These are phyloP conservation scores for Xylariales sp. DNA, from an alignment of 2,329 filamentous ascomycete species.

Conservation along the genomic window DNA sequence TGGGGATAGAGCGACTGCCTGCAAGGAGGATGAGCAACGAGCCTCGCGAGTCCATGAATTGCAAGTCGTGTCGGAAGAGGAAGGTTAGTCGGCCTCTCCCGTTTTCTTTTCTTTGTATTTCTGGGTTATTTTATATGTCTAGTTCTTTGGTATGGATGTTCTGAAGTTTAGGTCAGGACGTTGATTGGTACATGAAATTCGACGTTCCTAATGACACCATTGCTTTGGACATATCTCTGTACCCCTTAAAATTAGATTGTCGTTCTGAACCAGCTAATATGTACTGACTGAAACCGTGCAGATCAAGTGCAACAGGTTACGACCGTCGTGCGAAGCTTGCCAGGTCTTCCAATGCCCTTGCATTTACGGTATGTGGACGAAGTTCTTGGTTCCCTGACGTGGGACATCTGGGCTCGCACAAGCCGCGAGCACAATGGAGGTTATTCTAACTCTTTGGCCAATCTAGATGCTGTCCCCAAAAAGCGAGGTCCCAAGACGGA, in stretches of 20 bases:
- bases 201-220: too few relatives aligned
- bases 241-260: too few relatives aligned
- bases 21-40: conserved; percentile 68
- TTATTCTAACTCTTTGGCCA: conserved; percentile 1
- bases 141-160: too few relatives aligned
- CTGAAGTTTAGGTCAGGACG: too few relatives aligned
- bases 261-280: too few relatives aligned
- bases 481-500: conserved; percentile 89
- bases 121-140: too few relatives aligned
- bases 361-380: conserved; percentile 68
- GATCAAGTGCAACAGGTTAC: conserved; percentile 89
- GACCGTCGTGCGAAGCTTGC: conserved; percentile 83
- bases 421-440: neutral
- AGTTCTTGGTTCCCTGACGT: too few relatives aligned
- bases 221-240: too few relatives aligned
- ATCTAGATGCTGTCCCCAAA: conserved; percentile 77
- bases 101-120: neutral
- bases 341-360: conserved; percentile 86
- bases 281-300: conserved; percentile 28
- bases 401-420: too few relatives aligned
- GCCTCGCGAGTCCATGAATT: conserved; percentile 84
- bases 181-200: too few relatives aligned
- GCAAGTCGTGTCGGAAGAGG: conserved; percentile 88
- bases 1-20: conserved; percentile 76
- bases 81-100: conserved; percentile 55